Evolutionary conservation across 1,284 basidiomycete species (phyloP).

Genomic region (Bondarzewia mesenterica): DNA sequence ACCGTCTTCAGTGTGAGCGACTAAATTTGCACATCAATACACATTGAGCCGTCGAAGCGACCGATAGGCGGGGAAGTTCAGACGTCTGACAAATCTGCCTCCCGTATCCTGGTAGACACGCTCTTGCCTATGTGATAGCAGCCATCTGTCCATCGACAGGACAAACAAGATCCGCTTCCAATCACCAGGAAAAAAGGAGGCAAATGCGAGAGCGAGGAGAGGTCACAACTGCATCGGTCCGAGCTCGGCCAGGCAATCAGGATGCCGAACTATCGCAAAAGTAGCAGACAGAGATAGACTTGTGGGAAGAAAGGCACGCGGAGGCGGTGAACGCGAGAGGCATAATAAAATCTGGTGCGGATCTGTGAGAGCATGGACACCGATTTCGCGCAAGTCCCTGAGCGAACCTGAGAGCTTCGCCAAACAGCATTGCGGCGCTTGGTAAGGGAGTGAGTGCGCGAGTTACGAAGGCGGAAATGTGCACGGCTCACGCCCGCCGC

Average conservation of each 20-base stretch:
- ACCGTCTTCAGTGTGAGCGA: background rate
- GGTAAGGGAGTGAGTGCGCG: background rate
- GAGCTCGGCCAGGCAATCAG: background rate
- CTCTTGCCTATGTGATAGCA: too few species aligned
- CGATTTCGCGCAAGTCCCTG: background rate
- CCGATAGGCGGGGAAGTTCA: too few species aligned
- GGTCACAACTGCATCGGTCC: background rate
- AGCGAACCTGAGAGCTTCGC: background rate
- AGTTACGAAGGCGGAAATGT: background rate
- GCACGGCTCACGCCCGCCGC: background rate
- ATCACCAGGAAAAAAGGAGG: too few species aligned
- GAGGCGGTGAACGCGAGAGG: background rate
- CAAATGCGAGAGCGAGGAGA: background rate
- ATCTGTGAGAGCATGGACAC: constrained; percentile 3
- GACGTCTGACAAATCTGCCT: too few species aligned
- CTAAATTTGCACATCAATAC: background rate
- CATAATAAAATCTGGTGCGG: background rate
- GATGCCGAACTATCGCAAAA: background rate
- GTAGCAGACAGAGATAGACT: background rate
- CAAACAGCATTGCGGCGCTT: too few species aligned
- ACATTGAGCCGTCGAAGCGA: too few species aligned
- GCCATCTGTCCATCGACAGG: too few species aligned
- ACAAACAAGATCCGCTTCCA: too few species aligned
- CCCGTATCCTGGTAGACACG: too few species aligned
- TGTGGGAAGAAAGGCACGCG: constrained; percentile 3